A percentile compares a stretch with the other conserved stretches of the same genome.
phyloP scores from a whole-genome alignment of 129 eudicot genomes.

The Escallonia herrerae region DNA sequence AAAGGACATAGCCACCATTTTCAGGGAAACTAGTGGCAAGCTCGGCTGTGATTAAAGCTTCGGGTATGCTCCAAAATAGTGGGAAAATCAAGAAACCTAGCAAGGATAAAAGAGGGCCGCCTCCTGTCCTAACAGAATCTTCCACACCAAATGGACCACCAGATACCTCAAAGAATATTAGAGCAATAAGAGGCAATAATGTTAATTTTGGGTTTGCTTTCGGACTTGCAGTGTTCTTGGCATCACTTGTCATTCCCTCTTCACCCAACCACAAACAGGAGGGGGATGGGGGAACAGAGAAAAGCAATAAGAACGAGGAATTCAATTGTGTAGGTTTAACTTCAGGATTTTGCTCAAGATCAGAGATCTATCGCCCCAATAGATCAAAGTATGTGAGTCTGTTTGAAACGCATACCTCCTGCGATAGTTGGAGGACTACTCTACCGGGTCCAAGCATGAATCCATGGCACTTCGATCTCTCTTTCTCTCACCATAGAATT shows the following conservation, averaged over 20 bases:
- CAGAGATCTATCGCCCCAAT: too few relatives aligned
- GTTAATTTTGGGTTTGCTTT: slow-evolving; percentile 54
- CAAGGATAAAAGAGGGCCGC: slow-evolving; percentile 76
- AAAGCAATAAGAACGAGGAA: too few relatives aligned
- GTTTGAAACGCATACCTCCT: too few relatives aligned
- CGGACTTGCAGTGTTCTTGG: slow-evolving; percentile 14
- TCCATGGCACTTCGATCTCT: too few relatives aligned
- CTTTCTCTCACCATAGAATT: too few relatives aligned
- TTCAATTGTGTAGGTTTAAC: too few relatives aligned
- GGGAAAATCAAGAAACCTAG: slow-evolving; percentile 82
- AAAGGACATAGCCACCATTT: slow-evolving; percentile 90
- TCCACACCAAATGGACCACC: slow-evolving; percentile 98
- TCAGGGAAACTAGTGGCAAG: slow-evolving; percentile 81
- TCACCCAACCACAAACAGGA: slow-evolving; percentile 32
- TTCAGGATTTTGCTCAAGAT: too few relatives aligned
- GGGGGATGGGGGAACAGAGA: neutral
- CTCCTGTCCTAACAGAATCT: slow-evolving; percentile 84
- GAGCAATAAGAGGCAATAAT: slow-evolving; percentile 63
- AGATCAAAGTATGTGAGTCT: too few relatives aligned
- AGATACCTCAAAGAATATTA: slow-evolving; percentile 85
- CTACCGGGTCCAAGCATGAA: too few relatives aligned
- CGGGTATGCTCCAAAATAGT: slow-evolving; percentile 87
- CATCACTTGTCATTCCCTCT: slow-evolving; percentile 23
- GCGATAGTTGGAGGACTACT: too few relatives aligned
- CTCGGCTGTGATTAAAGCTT: slow-evolving; percentile 86